These are phyloP conservation scores for Coprinellus aureogranulatus DNA, from an alignment of 768 basidiomycete species.

Conservation along the genomic window DNA sequence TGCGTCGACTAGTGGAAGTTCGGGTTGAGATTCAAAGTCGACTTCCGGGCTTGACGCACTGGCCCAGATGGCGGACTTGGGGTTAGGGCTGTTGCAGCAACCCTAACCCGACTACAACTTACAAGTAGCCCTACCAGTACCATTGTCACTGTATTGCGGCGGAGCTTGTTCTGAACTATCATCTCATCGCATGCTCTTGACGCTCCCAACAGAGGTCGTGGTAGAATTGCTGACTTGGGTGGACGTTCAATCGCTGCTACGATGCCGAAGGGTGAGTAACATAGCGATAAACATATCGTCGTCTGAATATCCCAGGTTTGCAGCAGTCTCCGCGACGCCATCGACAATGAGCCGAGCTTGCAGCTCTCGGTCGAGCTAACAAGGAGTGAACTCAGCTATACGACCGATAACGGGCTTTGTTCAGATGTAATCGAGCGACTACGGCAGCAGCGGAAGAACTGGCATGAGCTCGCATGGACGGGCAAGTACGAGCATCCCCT, in stretches of 20 bases:
- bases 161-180: too few species aligned
- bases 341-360: neutral
- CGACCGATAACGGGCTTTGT: neutral
- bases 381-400: neutral
- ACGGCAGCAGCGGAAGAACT: neutral
- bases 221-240: neutral
- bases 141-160: too few species aligned
- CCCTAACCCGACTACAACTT: too few species aligned
- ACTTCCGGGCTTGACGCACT: too few species aligned
- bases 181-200: neutral
- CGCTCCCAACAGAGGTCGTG: neutral
- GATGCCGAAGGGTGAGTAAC: neutral
- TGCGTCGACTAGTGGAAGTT: neutral
- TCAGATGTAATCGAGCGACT: neutral
- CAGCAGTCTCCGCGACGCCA: neutral
- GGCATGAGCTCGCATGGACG: slow-evolving; percentile 1
- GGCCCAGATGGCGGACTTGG: too few species aligned
- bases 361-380: neutral
- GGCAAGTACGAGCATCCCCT: slow-evolving; percentile 1
- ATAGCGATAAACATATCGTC: neutral
- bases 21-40: neutral
- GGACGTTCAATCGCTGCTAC: neutral
- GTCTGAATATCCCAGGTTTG: neutral
- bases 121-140: too few species aligned
- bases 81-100: neutral